phyloP scores from a whole-genome alignment of 2,329 filamentous ascomycete species.

The Pseudocercospora macadamiae region DNA sequence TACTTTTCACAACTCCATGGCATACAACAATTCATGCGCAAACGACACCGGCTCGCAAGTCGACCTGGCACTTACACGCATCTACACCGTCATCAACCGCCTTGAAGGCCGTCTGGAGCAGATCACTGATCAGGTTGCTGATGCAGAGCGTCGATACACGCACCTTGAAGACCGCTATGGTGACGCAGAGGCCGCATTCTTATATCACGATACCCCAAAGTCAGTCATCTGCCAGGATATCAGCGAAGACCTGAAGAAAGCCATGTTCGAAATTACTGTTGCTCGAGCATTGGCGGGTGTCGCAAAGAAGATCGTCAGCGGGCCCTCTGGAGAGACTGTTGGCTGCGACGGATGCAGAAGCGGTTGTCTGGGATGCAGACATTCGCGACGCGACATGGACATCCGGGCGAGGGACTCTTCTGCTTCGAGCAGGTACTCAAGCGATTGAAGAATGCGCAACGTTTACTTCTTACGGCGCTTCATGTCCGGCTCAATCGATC shows the following conservation, averaged over 20 bases:
- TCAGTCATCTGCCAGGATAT: neutral
- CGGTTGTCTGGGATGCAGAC: neutral
- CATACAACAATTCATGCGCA: neutral
- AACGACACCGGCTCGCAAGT: neutral
- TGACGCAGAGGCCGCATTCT: neutral
- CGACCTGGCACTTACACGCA: neutral
- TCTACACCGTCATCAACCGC: neutral
- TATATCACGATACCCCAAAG: neutral
- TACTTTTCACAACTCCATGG: neutral
- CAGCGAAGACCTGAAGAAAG: neutral
- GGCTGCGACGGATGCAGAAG: neutral
- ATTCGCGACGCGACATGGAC: neutral
- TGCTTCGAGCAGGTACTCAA: constrained; percentile 1
- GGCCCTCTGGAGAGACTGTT: neutral
- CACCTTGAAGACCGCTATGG: constrained; percentile 2
- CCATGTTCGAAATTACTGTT: neutral
- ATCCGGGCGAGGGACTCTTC: neutral
- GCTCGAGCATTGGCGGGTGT: neutral
- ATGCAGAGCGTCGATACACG: neutral
- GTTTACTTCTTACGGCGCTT: neutral
- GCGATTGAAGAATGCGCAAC: neutral
- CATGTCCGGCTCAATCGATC: neutral
- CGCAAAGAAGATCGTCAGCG: neutral
- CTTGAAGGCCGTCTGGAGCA: neutral
- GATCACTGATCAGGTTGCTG: neutral